A percentile compares a stretch with the other conserved stretches of the same genome.
Evolutionary conservation across 2,329 filamentous ascomycete species (phyloP).

Genomic region (Lizonia empirigonia): DNA sequence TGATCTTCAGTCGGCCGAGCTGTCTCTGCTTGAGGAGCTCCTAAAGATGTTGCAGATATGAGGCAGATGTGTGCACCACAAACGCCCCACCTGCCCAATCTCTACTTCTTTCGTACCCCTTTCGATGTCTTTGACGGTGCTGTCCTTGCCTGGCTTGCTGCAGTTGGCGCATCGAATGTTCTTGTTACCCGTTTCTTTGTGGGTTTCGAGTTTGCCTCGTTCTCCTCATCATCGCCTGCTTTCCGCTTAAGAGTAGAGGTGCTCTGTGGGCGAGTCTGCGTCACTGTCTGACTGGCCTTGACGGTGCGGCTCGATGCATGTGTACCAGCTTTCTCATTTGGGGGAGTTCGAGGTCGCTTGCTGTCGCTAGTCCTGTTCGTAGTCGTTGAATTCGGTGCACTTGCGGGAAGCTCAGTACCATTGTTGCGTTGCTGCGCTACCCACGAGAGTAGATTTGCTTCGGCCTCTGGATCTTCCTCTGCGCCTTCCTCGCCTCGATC

Average conservation of each 20-base stretch:
- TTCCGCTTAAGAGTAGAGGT: conserved; percentile 43
- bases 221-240: conserved; percentile 23
- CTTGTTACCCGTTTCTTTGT: conserved; percentile 39
- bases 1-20: not conserved
- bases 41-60: too few species aligned
- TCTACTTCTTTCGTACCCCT: conserved; percentile 6
- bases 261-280: conserved; percentile 5
- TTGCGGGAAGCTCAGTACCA: conserved; percentile 16
- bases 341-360: conserved; percentile 28
- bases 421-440: conserved; percentile 39
- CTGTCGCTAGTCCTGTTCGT: conserved; percentile 12
- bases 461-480: conserved; percentile 39
- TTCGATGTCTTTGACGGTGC: conserved; percentile 25
- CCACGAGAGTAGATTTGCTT: conserved; percentile 42
- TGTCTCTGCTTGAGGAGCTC: not conserved
- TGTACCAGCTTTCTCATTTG: conserved; percentile 9
- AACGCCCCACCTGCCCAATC: too few species aligned
- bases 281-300: not conserved
- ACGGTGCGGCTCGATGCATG: not conserved
- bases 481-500: conserved; percentile 40
- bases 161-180: conserved; percentile 46
- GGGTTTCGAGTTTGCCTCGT: conserved; percentile 19
- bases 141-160: conserved; percentile 41
- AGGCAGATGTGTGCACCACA: not conserved
- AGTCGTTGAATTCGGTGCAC: conserved; percentile 16